Conservation (phyloP, 805 yeast species). For the Monosporozyma yasuniensis region DNA sequence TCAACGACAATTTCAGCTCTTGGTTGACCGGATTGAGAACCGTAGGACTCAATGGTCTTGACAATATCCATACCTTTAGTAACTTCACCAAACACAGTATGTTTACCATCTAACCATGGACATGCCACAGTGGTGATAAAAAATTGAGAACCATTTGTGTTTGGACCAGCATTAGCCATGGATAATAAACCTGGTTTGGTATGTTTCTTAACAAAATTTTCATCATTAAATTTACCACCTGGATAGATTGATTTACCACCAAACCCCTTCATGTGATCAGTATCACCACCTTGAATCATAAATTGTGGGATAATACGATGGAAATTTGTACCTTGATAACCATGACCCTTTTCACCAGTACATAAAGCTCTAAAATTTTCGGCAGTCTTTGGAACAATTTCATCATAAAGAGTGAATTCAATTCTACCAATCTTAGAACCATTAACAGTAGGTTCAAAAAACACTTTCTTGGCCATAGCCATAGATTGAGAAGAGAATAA, state of each 20-base stretch:
- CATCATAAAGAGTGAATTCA: conserved; percentile 30
- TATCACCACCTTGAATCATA: conserved; percentile 95
- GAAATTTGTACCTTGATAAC: conserved; percentile 78
- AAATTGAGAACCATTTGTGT: conserved; percentile 88
- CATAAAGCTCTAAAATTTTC: conserved; percentile 75
- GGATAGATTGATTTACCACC: conserved; percentile 82
- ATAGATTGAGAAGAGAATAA: conserved; percentile 41
- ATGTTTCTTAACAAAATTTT: conserved; percentile 65
- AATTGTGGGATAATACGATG: conserved; percentile 92
- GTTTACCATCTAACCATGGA: conserved; percentile 74
- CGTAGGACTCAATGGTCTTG: conserved; percentile 52
- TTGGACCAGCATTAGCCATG: conserved; percentile 91
- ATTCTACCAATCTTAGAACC: conserved; percentile 36
- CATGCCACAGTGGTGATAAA: conserved; percentile 75
- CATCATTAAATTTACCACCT: conserved; percentile 51
- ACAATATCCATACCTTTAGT: conserved; percentile 54
- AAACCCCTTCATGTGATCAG: conserved; percentile 77
- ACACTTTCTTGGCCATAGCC: conserved; percentile 45
- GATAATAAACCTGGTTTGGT: conserved; percentile 73
- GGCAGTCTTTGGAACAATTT: conserved; percentile 62
- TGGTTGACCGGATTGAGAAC: conserved; percentile 61
- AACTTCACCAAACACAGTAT: conserved; percentile 73
- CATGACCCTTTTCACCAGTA: conserved; percentile 86
- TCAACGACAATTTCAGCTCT: conserved; percentile 54
- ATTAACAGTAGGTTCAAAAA: conserved; percentile 47